Percentiles rank a stretch among this genome's conserved stretches.
Evolutionary conservation across 768 basidiomycete species (phyloP).

Genomic region (Auricularia heimuer): DNA sequence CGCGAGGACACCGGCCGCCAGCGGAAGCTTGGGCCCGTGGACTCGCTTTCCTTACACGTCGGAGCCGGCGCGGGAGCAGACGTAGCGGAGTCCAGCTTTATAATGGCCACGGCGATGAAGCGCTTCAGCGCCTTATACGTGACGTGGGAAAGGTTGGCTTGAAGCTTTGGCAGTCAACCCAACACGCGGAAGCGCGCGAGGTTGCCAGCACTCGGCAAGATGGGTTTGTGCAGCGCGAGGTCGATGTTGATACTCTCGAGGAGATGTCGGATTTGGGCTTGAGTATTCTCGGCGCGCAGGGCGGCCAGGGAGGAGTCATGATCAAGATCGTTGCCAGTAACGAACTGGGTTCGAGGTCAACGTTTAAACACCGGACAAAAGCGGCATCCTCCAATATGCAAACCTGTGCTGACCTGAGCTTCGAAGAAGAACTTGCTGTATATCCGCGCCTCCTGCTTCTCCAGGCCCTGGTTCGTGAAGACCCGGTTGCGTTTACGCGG

Average conservation of each 20-base stretch:
- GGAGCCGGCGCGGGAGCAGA: constrained; percentile 3
- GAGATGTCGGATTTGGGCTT: constrained; percentile 60
- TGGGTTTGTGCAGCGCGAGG: constrained; percentile 84
- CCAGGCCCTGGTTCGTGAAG: constrained; percentile 82
- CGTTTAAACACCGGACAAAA: no score
- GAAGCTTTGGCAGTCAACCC: constrained; percentile 76
- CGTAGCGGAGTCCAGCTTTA: constrained; percentile 53
- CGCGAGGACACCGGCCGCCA: constrained; percentile 43
- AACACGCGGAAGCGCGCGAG: constrained; percentile 85
- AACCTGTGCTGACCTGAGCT: constrained; percentile 85
- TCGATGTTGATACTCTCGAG: constrained; percentile 88
- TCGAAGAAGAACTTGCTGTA: constrained; percentile 81
- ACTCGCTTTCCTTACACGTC: neutral
- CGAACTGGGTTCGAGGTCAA: constrained; percentile 45
- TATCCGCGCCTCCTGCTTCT: constrained; percentile 81
- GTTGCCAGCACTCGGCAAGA: constrained; percentile 72
- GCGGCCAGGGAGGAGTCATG: constrained; percentile 67
- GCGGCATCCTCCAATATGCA: constrained; percentile 5
- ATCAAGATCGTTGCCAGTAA: constrained; percentile 70
- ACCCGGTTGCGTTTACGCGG: constrained; percentile 71
- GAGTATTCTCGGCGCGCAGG: constrained; percentile 41
- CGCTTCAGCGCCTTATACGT: constrained; percentile 92
- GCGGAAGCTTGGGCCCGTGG: constrained; percentile 5
- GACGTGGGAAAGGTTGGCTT: constrained; percentile 81
- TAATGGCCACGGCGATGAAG: constrained; percentile 82